Conservation (phyloP, 257 asterid species). For the Cinchona pubescens region DNA sequence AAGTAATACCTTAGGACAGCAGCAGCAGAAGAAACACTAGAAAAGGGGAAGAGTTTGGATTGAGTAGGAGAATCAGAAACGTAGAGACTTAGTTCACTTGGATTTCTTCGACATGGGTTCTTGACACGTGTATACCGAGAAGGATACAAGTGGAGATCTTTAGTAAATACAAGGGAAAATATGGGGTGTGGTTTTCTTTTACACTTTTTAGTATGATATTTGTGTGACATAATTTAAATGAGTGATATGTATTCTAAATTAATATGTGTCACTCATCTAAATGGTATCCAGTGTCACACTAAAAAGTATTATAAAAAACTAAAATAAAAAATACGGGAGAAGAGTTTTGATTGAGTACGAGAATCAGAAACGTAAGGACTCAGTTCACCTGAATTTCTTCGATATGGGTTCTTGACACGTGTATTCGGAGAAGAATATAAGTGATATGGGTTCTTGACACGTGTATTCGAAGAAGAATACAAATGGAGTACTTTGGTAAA, state of each 20-base stretch:
- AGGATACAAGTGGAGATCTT: background rate
- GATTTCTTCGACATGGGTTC: conserved; percentile 19
- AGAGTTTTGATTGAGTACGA: conserved; percentile 34
- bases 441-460: conserved; percentile 29
- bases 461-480: conserved; percentile 23
- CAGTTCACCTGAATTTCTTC: conserved; percentile 21
- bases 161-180: too few species aligned
- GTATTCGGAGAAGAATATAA: conserved; percentile 5
- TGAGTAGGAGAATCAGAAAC: conserved; percentile 40
- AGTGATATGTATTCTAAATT: too few species aligned
- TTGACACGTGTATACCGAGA: conserved; percentile 29
- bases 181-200: too few species aligned
- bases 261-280: too few species aligned
- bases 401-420: conserved; percentile 31
- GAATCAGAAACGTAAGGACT: conserved; percentile 33
- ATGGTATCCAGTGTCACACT: too few species aligned
- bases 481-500: too few species aligned
- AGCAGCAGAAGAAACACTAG: background rate
- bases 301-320: too few species aligned
- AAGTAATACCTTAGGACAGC: background rate
- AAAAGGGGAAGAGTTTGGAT: conserved; percentile 22
- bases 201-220: too few species aligned
- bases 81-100: conserved; percentile 24
- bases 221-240: too few species aligned
- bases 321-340: too few species aligned